A percentile compares a stretch with the other conserved stretches of the same genome.
Conservation (phyloP, 768 basidiomycete species). For the Wakefieldia striispora region DNA sequence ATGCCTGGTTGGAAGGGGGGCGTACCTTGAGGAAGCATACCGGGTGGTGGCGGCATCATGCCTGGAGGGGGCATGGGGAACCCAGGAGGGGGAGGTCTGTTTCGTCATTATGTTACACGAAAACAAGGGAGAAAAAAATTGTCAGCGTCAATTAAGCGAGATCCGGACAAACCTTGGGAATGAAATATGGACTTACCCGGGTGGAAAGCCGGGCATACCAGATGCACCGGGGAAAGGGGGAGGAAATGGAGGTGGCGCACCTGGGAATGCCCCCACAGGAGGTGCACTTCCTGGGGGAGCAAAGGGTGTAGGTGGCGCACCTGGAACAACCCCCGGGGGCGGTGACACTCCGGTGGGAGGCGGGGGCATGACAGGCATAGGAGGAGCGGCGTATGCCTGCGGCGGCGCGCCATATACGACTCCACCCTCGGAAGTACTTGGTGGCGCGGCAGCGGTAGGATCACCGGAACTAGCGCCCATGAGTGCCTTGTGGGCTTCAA, state of each 20-base stretch:
- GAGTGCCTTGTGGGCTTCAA: constrained; percentile 86
- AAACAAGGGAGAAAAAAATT: constrained; percentile 13
- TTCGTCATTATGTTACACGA: constrained; percentile 8
- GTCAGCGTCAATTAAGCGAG: constrained; percentile 20
- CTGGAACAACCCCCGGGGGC: constrained; percentile 41
- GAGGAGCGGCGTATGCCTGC: constrained; percentile 58
- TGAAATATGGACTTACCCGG: constrained; percentile 44
- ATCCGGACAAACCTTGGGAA: constrained; percentile 13
- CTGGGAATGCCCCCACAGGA: constrained; percentile 39
- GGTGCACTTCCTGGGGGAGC: constrained; percentile 36
- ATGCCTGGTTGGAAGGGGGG: constrained; percentile 39
- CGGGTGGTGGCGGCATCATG: constrained; percentile 32
- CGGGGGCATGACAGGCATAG: constrained; percentile 30
- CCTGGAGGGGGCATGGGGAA: constrained; percentile 51
- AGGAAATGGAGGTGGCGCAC: constrained; percentile 36
- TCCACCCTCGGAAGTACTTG: constrained; percentile 39
- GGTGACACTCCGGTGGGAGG: constrained; percentile 34
- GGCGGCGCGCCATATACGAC: constrained; percentile 75
- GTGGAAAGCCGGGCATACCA: constrained; percentile 51
- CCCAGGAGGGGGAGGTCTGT: constrained; percentile 52
- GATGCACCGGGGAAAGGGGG: constrained; percentile 45
- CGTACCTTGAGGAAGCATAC: constrained; percentile 36
- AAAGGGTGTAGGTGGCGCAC: constrained; percentile 43
- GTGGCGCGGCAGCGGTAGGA: constrained; percentile 30
- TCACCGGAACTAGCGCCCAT: constrained; percentile 64